These are phyloP conservation scores for Cladosporium phlei DNA, from an alignment of 2,329 filamentous ascomycete species.

Conservation along the genomic window DNA sequence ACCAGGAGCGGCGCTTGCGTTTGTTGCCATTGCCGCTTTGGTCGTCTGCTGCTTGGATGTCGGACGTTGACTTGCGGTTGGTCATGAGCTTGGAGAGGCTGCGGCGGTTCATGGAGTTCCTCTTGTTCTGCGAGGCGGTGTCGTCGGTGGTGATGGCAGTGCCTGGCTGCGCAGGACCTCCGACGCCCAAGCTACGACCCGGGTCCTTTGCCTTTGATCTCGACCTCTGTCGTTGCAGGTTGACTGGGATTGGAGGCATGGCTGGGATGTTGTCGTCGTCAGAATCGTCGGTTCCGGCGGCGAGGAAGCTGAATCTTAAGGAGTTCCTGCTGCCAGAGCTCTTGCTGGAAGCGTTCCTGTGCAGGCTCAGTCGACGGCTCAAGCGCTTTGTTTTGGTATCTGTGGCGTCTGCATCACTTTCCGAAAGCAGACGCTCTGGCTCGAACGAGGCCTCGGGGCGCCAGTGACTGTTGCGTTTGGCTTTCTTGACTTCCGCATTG, in stretches of 20 bases:
- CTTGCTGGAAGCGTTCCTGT: neutral
- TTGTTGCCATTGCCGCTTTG: constrained; percentile 7
- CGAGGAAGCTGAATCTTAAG: constrained; percentile 7
- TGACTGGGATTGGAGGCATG: constrained; percentile 1
- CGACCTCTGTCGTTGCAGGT: constrained; percentile 1
- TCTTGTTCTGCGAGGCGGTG: neutral
- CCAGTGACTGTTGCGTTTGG: neutral
- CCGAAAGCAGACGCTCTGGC: neutral
- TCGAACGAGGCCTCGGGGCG: constrained; percentile 1
- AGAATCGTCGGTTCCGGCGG: neutral
- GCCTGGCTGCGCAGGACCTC: neutral
- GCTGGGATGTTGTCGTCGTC: constrained; percentile 6
- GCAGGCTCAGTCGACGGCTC: constrained; percentile 1
- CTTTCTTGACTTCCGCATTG: neutral
- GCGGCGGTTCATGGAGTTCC: constrained; percentile 3
- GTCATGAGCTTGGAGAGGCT: constrained; percentile 5
- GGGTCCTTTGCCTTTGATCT: neutral
- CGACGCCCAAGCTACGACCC: neutral
- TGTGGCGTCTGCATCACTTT: neutral
- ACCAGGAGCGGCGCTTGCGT: constrained; percentile 12
- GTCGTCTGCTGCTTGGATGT: neutral
- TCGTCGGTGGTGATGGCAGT: constrained; percentile 9
- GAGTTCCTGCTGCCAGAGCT: constrained; percentile 9
- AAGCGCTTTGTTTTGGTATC: constrained; percentile 2
- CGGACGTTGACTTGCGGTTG: constrained; percentile 1